Base-by-base conservation (phyloP, 805 yeast species). In the Ascoidea asiatica region DNA sequence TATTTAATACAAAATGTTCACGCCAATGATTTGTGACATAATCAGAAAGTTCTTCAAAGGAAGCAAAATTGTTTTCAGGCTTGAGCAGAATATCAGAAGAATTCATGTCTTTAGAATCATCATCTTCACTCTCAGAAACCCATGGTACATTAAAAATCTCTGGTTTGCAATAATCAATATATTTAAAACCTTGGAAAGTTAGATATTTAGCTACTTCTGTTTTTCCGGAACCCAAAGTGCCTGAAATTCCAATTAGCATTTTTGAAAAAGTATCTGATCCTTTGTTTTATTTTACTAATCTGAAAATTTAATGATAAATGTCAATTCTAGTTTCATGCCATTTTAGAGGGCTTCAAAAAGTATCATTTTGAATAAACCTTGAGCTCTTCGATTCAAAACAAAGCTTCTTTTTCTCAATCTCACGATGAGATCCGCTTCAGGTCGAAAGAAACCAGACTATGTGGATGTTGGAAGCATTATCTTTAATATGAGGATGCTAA, bases 221-320 rank as follows among this genome's bases (percentile, higher is more conserved):
- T 52, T 79, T 76, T 1, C 94, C 94, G 15, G 88, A 70, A 39
- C 77, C 68, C 0, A 71, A 53, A 0, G 86, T 72, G 0, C 94
- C 95, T 0, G 89, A 75, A 4, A 84, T 67, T 2, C 90, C 92
- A 20, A 84, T 72, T 38, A 85, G 66, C 94, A 84, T 84, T 21
- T 13, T 33, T 39, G 8, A n/a, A n/a, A n/a, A n/a, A n/a, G n/a
- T n/a, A n/a, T n/a, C 35, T 11, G 15, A 29, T 2, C 35, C 35
- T 29, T 15, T 29, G 8, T 29, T 29, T 15, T 29, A 11, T 29
- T 29, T 3, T 29, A 15, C 35, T 29, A 8, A n/a, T n/a, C n/a
- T n/a, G n/a, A n/a, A n/a, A n/a, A n/a, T n/a, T n/a, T n/a, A n/a
- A n/a, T n/a, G n/a, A n/a, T n/a, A n/a, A n/a, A n/a, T n/a, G n/a